phyloP scores from a whole-genome alignment of 257 asterid genomes.

The Penstemon davidsonii region DNA sequence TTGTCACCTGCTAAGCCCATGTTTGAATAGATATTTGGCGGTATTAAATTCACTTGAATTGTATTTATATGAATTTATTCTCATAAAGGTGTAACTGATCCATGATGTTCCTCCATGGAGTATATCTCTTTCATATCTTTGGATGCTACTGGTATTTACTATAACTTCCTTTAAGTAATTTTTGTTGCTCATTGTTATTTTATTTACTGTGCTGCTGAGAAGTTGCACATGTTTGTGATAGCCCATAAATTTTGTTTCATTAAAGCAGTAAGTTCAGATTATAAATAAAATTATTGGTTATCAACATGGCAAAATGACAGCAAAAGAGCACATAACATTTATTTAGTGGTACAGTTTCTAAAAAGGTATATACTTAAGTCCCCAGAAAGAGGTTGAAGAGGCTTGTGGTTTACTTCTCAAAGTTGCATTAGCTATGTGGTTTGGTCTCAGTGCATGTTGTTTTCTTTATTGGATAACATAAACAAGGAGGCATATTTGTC shows the following conservation, averaged over 20 bases:
- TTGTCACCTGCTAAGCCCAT: too few relatives aligned
- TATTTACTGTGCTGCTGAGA: neutral
- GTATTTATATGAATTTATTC: too few relatives aligned
- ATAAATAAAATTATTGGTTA: neutral
- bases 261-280: neutral
- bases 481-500: neutral
- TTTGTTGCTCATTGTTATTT: too few relatives aligned
- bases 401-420: slow-evolving; percentile 10
- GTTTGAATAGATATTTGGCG: too few relatives aligned
- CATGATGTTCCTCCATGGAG: too few relatives aligned
- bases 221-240: neutral
- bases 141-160: too few relatives aligned
- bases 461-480: slow-evolving; percentile 23
- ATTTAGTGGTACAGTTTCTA: neutral
- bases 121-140: too few relatives aligned
- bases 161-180: too few relatives aligned
- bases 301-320: neutral
- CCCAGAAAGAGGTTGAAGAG: slow-evolving; percentile 9
- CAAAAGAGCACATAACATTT: neutral
- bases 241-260: neutral
- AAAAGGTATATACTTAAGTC: slow-evolving; percentile 12
- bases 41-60: too few relatives aligned
- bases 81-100: too few relatives aligned
- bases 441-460: slow-evolving; percentile 26
- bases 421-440: slow-evolving; percentile 2